These are phyloP conservation scores for Penicillium coprophilum DNA, from an alignment of 495 filamentous ascomycete genomes.

Conservation along the genomic window DNA sequence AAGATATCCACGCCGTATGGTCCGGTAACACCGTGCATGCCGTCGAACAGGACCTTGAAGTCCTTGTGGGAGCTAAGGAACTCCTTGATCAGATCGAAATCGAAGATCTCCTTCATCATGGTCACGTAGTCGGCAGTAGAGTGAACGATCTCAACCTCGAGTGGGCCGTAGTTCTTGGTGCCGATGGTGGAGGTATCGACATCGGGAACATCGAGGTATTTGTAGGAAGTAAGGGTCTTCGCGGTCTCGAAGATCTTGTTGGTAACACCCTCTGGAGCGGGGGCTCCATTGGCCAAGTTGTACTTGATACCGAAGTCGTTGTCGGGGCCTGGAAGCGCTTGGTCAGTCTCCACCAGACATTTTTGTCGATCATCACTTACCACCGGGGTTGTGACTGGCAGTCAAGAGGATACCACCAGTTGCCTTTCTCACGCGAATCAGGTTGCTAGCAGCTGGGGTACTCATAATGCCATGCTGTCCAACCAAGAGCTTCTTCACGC, in stretches of 20 bases:
- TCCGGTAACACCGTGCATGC: conserved; percentile 89
- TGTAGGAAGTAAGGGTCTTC: conserved; percentile 87
- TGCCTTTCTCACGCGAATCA: conserved; percentile 89
- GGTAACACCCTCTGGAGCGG: conserved; percentile 90
- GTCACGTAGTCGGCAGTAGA: conserved; percentile 86
- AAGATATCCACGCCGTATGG: conserved; percentile 95
- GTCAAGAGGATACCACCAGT: conserved; percentile 96
- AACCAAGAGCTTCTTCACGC: conserved; percentile 96
- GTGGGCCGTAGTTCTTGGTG: conserved; percentile 72
- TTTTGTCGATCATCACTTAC: conserved; percentile 50
- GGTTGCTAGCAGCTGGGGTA: conserved; percentile 91
- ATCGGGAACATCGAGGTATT: conserved; percentile 81
- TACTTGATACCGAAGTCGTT: conserved; percentile 99
- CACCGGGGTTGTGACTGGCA: conserved; percentile 96
- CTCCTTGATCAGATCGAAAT: conserved; percentile 90
- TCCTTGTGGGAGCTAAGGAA: conserved; percentile 83
- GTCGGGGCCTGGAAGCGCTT: conserved; percentile 63
- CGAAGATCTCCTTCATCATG: conserved; percentile 97
- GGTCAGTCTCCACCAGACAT: conserved; percentile 1
- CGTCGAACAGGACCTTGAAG: conserved; percentile 97
- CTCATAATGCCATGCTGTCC: conserved; percentile 95
- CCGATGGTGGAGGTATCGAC: conserved; percentile 83
- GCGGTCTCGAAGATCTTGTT: conserved; percentile 95
- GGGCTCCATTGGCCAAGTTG: conserved; percentile 93
- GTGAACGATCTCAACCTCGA: conserved; percentile 95